Base-by-base conservation (phyloP, 2,329 filamentous ascomycete genomes). In the Fonsecaea pugnacius region DNA sequence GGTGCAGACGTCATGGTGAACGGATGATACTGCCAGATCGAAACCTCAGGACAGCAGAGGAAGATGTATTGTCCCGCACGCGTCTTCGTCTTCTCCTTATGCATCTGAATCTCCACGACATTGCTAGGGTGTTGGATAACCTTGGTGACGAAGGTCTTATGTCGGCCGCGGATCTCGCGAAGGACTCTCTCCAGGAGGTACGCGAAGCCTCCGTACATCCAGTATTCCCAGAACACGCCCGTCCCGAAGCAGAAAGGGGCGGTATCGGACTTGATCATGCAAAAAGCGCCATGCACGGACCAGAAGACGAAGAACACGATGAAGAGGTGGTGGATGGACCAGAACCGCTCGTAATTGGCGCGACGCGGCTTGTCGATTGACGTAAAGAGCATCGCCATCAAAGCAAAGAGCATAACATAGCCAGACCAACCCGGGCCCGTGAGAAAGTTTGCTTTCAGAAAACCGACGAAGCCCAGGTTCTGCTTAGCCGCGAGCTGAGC, bases 251-350 rank as follows among this genome's bases (percentile, higher is more conserved):
- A 93, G 76, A 90, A 93, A 1, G 91, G 91, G 5, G 89, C 89
- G 67, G 90, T 86, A 75, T 95, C 91, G 58, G 91, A 88, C 77
- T 91, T 91, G 73, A 94, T 94, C 91, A 95, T 94, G 78, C 91
- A 94, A 80, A 92, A 95, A 30, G 90, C 89, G 64, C 91, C 91
- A 77, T 96, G 91, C 72, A 94, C 85, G n/a, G 91, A 88, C 91
- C 91, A 95, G 83, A 95, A 93, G 71, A 94, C 82, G 81, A 95
- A 95, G 84, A 95, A 95, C 69, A 94, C 74, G 77, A 94, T 86
- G 76, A 95, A 95, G 75, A 95, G 85, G 79, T 95, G 91, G 78
- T 96, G 91, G 1, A 89, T 91, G 77, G 92, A 93, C 91, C 91
- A 96, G 82, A 95, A 96, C 30, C 91, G 89, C 77, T 94, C 91